Percentiles rank a stretch among this genome's conserved stretches.
Evolutionary conservation across 768 basidiomycete genomes (phyloP).

Genomic region (Mycena olivaceomarginata): DNA sequence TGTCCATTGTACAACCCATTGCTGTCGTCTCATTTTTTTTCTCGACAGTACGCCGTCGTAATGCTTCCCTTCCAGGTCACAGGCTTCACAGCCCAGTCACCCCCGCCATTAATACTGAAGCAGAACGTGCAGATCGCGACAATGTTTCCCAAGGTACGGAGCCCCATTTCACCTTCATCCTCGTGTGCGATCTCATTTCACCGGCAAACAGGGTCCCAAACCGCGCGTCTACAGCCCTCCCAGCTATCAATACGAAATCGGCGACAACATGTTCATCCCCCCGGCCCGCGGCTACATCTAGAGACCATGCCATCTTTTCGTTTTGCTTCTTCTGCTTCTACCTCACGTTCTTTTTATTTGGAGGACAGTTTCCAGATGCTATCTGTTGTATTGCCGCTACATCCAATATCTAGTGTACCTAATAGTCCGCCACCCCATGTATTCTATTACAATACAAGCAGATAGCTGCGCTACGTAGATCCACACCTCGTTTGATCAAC

Average conservation of each 20-base stretch:
- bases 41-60: constrained; percentile 36
- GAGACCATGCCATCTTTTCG: background rate
- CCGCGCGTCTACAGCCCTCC: constrained; percentile 40
- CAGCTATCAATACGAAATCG: constrained; percentile 37
- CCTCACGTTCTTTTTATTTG: background rate
- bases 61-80: constrained; percentile 41
- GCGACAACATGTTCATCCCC: constrained; percentile 35
- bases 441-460: constrained; percentile 12
- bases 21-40: background rate
- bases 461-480: constrained; percentile 23
- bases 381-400: constrained; percentile 25
- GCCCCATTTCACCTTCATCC: background rate
- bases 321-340: background rate
- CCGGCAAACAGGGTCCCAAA: constrained; percentile 32
- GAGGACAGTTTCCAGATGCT: background rate
- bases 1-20: background rate
- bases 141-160: constrained; percentile 36
- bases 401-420: constrained; percentile 16
- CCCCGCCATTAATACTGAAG: constrained; percentile 6
- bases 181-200: background rate
- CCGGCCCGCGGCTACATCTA: constrained; percentile 37
- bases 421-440: constrained; percentile 25
- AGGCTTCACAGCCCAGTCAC: constrained; percentile 30
- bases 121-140: constrained; percentile 45
- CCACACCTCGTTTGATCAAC: background rate